Evolutionary conservation across 148 eudicot species (phyloP), one percentile per base, ranked within the genome.

Genomic region (Vaccinium myrtillus): DNA sequence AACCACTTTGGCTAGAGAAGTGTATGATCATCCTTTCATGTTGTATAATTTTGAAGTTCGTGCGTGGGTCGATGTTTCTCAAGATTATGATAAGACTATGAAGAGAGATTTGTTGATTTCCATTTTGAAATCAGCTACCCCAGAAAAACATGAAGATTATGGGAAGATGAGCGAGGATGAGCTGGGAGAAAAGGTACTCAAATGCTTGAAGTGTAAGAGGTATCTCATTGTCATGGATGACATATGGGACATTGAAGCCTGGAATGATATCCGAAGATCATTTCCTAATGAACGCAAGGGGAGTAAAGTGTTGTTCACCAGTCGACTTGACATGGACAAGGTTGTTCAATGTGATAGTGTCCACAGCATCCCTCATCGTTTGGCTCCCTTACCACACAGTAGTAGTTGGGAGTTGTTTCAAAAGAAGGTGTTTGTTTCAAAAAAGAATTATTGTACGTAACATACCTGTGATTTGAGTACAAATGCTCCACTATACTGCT

Each of bases 201-300:
- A 21, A 6, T 18, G 63, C 11, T 79, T 88, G 7, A 49, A 39
- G 50, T 12, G 16, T 36, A 82, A 74, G 12, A 86, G 10, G 50
- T 90, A 84, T 77, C 81, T 90, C 43, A 81, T 90, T 70, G 92
- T 87, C 9, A 79, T 91, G 82, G 93, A 91, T 49, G 91, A 90
- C 43, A 82, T 91, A 6, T 90, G 93, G 93, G 81, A 25, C 6
- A 54, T 56, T 27, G 65, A 70, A 12, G 87, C 87, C 6, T 91
- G 93, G 93, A 84, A 77, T 67, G 89, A 91, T 54, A 67, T 90
- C 11, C 63, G 27, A 59, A 36, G 16, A 19, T 87, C 85, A 30
- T 86, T 91, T 16, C 93, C 91, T 0, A 81, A 80, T 16, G 71
- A 74, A 23, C 50, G 71, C 11, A 77, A 49, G 8, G 67, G 83